phyloP scores from a whole-genome alignment of 805 yeast genomes.

The Cyberlindnera xishuangbannaensis region DNA sequence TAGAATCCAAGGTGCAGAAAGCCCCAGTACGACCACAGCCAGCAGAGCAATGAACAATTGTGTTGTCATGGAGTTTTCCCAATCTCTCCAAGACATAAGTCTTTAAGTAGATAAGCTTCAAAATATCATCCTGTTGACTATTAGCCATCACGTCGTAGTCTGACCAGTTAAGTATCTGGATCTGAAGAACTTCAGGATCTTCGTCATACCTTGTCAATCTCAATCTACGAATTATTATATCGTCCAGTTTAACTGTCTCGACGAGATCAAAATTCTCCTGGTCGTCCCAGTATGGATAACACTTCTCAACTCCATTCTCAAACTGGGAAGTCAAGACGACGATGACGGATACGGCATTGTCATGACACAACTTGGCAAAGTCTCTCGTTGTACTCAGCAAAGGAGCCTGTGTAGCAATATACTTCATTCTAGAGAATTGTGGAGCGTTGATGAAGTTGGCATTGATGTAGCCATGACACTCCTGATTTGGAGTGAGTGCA shows the following conservation, averaged over 20 bases:
- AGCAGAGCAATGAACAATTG: conserved; percentile 87
- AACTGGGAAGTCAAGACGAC: conserved; percentile 69
- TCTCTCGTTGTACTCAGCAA: conserved; percentile 65
- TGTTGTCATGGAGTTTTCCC: conserved; percentile 21
- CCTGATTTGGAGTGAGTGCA: conserved; percentile 28
- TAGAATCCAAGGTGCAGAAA: conserved; percentile 64
- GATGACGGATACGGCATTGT: conserved; percentile 58
- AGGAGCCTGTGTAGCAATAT: conserved; percentile 93
- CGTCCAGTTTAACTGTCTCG: conserved; percentile 17
- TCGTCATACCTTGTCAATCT: conserved; percentile 30
- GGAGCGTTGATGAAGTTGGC: conserved; percentile 61
- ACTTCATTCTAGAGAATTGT: conserved; percentile 29
- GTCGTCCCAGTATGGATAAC: conserved; percentile 80
- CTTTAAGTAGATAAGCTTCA: conserved; percentile 46
- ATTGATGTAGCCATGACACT: conserved; percentile 22
- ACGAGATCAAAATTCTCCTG: conserved; percentile 29
- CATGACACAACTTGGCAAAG: conserved; percentile 74
- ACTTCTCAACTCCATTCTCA: conserved; percentile 77
- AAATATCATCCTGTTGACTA: conserved; percentile 45
- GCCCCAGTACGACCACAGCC: conserved; percentile 98
- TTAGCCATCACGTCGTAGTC: conserved; percentile 62
- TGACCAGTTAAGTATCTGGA: conserved; percentile 79
- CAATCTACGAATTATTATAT: conserved; percentile 38
- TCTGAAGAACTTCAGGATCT: conserved; percentile 59
- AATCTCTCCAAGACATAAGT: conserved; percentile 33